Evolutionary conservation across 495 filamentous ascomycete species (phyloP).

Genomic region (Neurospora sp.): DNA sequence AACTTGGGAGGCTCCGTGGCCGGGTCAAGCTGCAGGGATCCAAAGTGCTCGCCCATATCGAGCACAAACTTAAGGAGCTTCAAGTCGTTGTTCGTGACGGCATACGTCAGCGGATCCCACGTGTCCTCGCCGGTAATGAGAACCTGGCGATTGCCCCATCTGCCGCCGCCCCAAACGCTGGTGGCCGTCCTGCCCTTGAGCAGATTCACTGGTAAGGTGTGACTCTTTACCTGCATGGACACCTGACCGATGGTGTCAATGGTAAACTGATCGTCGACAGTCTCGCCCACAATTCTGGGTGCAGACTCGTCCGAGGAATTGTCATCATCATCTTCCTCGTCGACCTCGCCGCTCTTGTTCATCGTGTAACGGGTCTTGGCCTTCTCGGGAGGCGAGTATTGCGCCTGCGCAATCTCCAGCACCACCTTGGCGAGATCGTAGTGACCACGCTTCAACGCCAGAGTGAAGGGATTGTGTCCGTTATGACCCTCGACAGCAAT

Average conservation of each 20-base stretch:
- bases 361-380: slow-evolving; percentile 40
- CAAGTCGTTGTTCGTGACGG: slow-evolving; percentile 24
- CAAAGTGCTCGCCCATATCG: slow-evolving; percentile 21
- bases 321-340: slow-evolving; percentile 16
- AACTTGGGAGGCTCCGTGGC: slow-evolving; percentile 19
- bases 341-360: slow-evolving; percentile 19
- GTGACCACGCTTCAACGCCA: slow-evolving; percentile 56
- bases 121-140: slow-evolving; percentile 8
- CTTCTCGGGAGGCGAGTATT: slow-evolving; percentile 46
- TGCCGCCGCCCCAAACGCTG: neutral
- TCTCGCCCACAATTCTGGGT: slow-evolving; percentile 39
- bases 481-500: slow-evolving; percentile 46
- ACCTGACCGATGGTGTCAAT: slow-evolving; percentile 61
- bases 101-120: slow-evolving; percentile 18
- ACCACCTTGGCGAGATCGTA: slow-evolving; percentile 49
- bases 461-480: slow-evolving; percentile 44
- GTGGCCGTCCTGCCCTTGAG: slow-evolving; percentile 20
- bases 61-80: slow-evolving; percentile 28
- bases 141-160: slow-evolving; percentile 1
- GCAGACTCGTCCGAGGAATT: slow-evolving; percentile 18
- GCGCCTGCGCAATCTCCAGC: slow-evolving; percentile 53
- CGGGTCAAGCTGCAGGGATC: slow-evolving; percentile 12
- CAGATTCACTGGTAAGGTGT: slow-evolving; percentile 37
- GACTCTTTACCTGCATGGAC: slow-evolving; percentile 51
- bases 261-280: slow-evolving; percentile 54